These are phyloP conservation scores for Leccinum broughii DNA, from an alignment of 768 basidiomycete genomes.

Conservation along the genomic window DNA sequence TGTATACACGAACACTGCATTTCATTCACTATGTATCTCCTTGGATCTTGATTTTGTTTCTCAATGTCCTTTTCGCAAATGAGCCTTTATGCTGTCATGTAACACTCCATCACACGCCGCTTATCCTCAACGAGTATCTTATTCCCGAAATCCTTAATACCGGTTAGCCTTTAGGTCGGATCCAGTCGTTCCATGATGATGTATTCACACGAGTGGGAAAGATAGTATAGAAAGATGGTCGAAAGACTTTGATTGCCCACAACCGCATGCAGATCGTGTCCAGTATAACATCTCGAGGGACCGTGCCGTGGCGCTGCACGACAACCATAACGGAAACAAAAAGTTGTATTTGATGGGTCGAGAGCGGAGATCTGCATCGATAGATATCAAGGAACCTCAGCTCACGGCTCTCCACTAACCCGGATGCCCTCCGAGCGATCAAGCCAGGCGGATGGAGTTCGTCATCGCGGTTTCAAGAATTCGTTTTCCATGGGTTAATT, in stretches of 20 bases:
- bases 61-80: neutral
- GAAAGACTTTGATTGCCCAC: neutral
- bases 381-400: neutral
- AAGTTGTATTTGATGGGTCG: neutral
- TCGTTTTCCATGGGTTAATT: neutral
- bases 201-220: neutral
- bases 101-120: neutral
- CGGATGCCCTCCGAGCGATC: neutral
- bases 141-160: neutral
- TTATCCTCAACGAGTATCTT: neutral
- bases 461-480: neutral
- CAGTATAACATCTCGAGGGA: neutral
- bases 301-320: neutral
- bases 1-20: neutral
- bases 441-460: neutral
- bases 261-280: neutral
- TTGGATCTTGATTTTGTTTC: neutral
- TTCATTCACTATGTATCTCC: neutral
- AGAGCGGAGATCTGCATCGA: neutral
- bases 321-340: neutral
- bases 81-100: neutral
- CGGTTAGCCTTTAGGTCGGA: neutral
- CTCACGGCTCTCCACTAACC: too few relatives aligned
- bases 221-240: neutral
- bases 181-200: neutral